Percentiles rank a stretch among this genome's conserved stretches.
Evolutionary conservation across 2,329 filamentous ascomycete species (phyloP).

Genomic region (Epichloe festucae): DNA sequence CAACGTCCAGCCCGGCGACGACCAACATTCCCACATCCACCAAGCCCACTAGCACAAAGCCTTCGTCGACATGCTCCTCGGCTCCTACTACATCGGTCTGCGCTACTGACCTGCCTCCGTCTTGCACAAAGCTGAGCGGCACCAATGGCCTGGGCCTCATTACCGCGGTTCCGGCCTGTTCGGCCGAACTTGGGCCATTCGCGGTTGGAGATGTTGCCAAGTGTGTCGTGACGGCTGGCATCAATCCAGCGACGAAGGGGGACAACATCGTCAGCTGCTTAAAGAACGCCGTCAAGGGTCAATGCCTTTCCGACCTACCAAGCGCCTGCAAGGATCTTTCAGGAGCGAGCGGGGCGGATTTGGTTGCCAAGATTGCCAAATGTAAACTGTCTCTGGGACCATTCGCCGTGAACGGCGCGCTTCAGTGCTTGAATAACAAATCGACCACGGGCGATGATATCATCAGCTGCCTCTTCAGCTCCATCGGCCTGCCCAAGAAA

Average conservation of each 20-base stretch:
- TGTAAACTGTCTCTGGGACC: conserved; percentile 4
- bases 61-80: neutral
- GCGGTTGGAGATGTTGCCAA: neutral
- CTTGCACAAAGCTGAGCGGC: neutral
- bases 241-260: neutral
- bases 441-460: neutral
- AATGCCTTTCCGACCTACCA: conserved; percentile 1
- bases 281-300: neutral
- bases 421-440: neutral
- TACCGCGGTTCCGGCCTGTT: neutral
- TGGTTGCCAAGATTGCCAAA: neutral
- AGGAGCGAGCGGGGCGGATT: neutral
- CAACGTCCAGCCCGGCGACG: neutral
- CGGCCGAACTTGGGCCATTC: conserved; percentile 1
- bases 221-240: neutral
- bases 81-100: conserved; percentile 1
- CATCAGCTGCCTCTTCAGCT: neutral
- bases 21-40: neutral
- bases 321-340: neutral
- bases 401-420: neutral
- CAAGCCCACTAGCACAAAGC: neutral
- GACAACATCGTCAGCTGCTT: neutral
- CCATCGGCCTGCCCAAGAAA: neutral
- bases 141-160: neutral
- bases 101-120: neutral